phyloP scores from a whole-genome alignment of 352 stramenopile species.

The Phytophthora uliginosa region DNA sequence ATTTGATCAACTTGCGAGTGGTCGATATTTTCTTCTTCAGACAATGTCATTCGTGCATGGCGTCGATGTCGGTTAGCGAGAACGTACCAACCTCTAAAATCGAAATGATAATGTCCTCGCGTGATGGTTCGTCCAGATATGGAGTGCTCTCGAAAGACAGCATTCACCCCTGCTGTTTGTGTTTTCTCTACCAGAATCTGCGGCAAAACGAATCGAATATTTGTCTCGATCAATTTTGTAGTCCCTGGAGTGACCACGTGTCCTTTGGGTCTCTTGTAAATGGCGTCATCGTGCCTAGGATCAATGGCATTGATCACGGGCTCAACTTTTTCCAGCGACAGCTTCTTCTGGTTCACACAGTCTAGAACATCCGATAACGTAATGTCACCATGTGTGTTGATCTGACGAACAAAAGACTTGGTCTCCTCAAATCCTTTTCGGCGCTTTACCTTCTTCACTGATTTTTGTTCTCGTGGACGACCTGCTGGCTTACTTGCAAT shows the following conservation, averaged over 20 bases:
- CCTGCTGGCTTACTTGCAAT: too few species aligned
- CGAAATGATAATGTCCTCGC: background rate
- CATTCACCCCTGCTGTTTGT: background rate
- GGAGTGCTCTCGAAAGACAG: background rate
- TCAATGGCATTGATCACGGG: slow-evolving; percentile 1
- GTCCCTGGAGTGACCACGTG: background rate
- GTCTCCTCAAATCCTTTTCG: background rate
- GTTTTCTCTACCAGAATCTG: background rate
- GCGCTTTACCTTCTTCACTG: background rate
- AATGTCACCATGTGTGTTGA: background rate
- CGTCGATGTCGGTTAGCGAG: too few species aligned
- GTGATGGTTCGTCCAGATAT: background rate
- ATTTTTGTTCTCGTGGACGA: background rate
- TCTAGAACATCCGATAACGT: background rate
- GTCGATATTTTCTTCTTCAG: too few species aligned
- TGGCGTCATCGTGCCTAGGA: background rate
- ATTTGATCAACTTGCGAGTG: too few species aligned
- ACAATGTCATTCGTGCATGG: too few species aligned
- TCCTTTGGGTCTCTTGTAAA: background rate
- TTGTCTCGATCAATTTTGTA: background rate
- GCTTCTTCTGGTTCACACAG: background rate
- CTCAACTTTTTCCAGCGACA: background rate
- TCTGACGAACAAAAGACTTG: background rate
- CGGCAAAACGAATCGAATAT: background rate
- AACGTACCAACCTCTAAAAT: background rate